phyloP scores from a whole-genome alignment of 2,329 filamentous ascomycete genomes.

The Fusarium sp. region DNA sequence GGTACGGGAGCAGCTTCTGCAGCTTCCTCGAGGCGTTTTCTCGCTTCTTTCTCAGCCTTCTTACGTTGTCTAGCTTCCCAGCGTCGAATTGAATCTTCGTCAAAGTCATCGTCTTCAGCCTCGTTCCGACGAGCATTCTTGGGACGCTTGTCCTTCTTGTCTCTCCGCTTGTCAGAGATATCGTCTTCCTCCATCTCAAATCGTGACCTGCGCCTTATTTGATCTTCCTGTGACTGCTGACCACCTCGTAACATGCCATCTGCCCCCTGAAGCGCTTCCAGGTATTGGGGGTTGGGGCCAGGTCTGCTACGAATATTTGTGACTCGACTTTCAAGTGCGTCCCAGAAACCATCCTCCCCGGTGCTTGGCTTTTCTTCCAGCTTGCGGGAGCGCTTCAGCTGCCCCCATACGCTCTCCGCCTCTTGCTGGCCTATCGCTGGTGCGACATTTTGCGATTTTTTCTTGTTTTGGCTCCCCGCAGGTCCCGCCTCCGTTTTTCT shows the following conservation, averaged over 20 bases:
- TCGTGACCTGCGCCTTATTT: constrained; percentile 43
- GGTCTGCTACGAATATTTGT: constrained; percentile 27
- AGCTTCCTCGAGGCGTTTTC: constrained; percentile 52
- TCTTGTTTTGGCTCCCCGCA: background rate
- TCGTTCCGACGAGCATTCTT: constrained; percentile 34
- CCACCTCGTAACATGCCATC: background rate
- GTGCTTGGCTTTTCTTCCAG: background rate
- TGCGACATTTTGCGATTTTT: background rate
- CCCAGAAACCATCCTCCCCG: constrained; percentile 32
- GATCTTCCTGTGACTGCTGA: constrained; percentile 21
- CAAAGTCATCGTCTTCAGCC: constrained; percentile 49
- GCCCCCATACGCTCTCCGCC: constrained; percentile 34
- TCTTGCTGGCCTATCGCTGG: background rate
- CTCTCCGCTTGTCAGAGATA: constrained; percentile 24
- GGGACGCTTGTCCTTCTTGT: constrained; percentile 41
- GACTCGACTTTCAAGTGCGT: constrained; percentile 38
- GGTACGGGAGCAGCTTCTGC: constrained; percentile 57
- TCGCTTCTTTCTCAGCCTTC: constrained; percentile 55
- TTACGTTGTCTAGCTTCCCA: constrained; percentile 52
- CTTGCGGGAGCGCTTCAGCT: constrained; percentile 35
- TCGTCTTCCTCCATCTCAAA: constrained; percentile 45
- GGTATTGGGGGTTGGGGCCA: background rate
- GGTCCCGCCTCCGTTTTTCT: background rate
- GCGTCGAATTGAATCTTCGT: constrained; percentile 50
- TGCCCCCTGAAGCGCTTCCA: background rate